Percentiles rank a stretch among this genome's conserved stretches.
phyloP scores from a whole-genome alignment of 2,329 filamentous ascomycete species.

The Diplocarpon mali region DNA sequence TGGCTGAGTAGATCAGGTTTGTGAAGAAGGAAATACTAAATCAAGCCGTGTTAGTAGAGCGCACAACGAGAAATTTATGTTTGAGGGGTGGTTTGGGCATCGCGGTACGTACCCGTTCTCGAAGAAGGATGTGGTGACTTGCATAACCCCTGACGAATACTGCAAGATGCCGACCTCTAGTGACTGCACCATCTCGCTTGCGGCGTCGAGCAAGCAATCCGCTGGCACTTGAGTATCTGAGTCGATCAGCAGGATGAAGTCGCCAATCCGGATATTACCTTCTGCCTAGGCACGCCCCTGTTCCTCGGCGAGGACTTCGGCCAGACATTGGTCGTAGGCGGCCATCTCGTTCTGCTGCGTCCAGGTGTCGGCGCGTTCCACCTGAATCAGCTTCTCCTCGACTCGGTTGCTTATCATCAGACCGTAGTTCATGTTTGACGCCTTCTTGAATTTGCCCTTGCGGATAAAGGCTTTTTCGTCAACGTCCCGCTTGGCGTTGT shows the following conservation, averaged over 20 bases:
- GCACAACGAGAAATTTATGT: neutral
- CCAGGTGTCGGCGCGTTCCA: constrained; percentile 11
- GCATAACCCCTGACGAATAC: constrained; percentile 66
- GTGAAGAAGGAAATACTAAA: constrained; percentile 61
- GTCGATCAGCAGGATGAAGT: constrained; percentile 57
- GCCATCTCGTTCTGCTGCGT: constrained; percentile 31
- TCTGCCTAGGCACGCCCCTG: constrained; percentile 45
- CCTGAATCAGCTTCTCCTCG: constrained; percentile 35
- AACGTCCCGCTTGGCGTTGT: constrained; percentile 44
- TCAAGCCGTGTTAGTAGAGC: too few species aligned
- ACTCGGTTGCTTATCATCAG: constrained; percentile 20
- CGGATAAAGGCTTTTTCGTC: constrained; percentile 35
- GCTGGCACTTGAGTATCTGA: constrained; percentile 48
- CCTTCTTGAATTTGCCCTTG: constrained; percentile 60
- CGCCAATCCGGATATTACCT: constrained; percentile 49
- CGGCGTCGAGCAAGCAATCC: constrained; percentile 29
- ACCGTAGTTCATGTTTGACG: constrained; percentile 67
- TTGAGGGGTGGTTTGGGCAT: neutral
- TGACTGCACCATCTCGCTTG: constrained; percentile 58
- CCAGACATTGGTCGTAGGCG: constrained; percentile 37
- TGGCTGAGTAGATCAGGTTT: constrained; percentile 64
- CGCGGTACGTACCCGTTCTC: constrained; percentile 44
- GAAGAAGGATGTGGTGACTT: constrained; percentile 61
- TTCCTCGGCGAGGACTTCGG: constrained; percentile 37
- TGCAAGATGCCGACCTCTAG: constrained; percentile 63